Evolutionary conservation across 139 green algal species (phyloP), one percentile per base, ranked within the genome.

Genomic region (Astrephomene gubernaculifera): DNA sequence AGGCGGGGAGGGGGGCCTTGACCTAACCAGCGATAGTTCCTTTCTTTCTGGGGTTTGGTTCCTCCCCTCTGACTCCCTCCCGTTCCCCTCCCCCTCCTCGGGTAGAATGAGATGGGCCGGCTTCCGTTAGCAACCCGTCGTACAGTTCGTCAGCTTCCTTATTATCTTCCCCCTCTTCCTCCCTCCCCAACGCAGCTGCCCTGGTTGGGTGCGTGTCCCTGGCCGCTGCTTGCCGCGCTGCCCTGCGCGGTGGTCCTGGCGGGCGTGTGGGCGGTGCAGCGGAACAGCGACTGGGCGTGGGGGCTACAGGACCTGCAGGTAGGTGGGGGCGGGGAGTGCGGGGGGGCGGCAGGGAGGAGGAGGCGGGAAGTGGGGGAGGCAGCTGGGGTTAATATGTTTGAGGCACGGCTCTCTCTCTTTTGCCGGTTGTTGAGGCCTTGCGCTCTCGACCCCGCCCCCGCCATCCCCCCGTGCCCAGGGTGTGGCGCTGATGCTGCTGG

Each of bases 401-500:
- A n/a, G n/a, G n/a, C n/a, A n/a, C n/a, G n/a, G n/a, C n/a, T n/a
- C n/a, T n/a, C n/a, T n/a, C n/a, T n/a, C n/a, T n/a, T n/a, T n/a
- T n/a, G n/a, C n/a, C n/a, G n/a, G n/a, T n/a, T n/a, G n/a, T n/a
- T n/a, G n/a, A n/a, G n/a, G n/a, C 61, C 4, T 29, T 29, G 6
- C 61, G 6, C 61, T 69, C 19, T n/a, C 61, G 3, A 3, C 65
- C 65, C 35, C 33, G 33, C 65, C 65, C 65, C 4, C 65, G 6
- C 57, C 57, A 65, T 9, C 57, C 57, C 57, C 57, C 57, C 57
- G 19, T n/a, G 6, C 21, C 21, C 71, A 83, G 79, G 94, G 92
- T 19, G 81, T 97, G 3, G 87, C 67, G 19, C 71, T 98, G 49
- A 94, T 97, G 79, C 67, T 96, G 41, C 65, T 95, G 35, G 80